Evolutionary conservation across 2,329 filamentous ascomycete species (phyloP), one percentile per base, ranked within the genome.

Genomic region (Fusarium sp.): DNA sequence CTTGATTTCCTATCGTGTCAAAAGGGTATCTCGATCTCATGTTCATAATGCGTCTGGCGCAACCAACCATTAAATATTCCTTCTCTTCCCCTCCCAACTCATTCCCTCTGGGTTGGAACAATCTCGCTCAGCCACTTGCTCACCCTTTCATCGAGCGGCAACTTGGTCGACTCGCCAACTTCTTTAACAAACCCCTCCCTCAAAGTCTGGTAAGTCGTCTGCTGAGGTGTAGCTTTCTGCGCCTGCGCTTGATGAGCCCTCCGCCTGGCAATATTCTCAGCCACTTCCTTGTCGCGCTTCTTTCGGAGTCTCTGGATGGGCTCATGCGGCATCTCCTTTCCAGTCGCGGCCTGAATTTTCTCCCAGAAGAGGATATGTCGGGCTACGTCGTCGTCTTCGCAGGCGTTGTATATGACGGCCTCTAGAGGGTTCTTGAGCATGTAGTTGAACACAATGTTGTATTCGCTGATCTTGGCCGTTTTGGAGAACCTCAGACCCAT

Each of bases 41-140:
- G 28, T 44, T 64, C 59, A 48, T 67, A 51, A 57, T 64, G 51
- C 49, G 40, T 53, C 41, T 47, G 32, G 42, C 47, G 44, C 43
- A 57, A 29, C 38, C 40, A 31, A 41, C 24, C 29, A 22, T 47
- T 35, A 7, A 24, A 47, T 38, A 25, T 42, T 13, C 58, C 55
- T 36, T 44, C 60, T 47, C 53, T 49, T 50, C 19, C 38, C 24
- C 41, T 48, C 46, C 43, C 38, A 24, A 40, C 6, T 35, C 22
- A 34, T 42, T 51, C 53, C 35, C 25, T 51, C 8, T 60, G 31
- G 26, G 19, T 44, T 12, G 56, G 34, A 29, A 66, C 29, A 25
- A 70, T 53, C 32, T 69, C 67, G n/a, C 57, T 51, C 55, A 70
- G 34, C 68, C 68, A 70, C 38, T 48, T 61, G 13, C 42, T 25